These are phyloP conservation scores for Cochlearia excelsa DNA, from an alignment of 345 rosid species.

Conservation along the genomic window DNA sequence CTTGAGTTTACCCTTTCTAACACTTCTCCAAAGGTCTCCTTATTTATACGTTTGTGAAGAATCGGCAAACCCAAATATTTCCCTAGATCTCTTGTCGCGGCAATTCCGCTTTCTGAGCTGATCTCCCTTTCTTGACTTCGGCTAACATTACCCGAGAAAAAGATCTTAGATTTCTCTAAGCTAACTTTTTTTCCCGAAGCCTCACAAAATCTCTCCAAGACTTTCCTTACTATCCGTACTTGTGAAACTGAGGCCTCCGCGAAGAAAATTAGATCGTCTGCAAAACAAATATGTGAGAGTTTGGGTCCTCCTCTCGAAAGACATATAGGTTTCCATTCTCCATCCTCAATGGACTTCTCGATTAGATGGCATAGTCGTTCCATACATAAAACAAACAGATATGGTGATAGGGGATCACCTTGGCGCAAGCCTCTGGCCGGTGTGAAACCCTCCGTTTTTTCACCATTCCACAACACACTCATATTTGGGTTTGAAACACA, in stretches of 20 bases:
- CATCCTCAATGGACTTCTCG: background rate
- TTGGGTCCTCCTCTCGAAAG: background rate
- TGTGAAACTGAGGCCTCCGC: background rate
- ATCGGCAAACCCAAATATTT: too few species aligned
- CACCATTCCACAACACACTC: background rate
- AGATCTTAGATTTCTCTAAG: background rate
- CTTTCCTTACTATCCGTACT: background rate
- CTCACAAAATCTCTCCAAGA: background rate
- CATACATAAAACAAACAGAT: background rate
- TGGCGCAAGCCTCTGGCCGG: background rate
- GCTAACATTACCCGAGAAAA: background rate
- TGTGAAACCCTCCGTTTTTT: background rate
- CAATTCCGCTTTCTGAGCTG: too few species aligned
- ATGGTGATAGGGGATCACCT: background rate
- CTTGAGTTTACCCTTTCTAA: too few species aligned
- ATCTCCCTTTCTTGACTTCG: too few species aligned
- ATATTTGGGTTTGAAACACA: background rate
- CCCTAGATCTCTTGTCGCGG: too few species aligned
- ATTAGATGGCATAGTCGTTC: background rate
- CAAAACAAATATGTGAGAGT: background rate
- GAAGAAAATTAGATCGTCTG: too few species aligned
- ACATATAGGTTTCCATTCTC: background rate
- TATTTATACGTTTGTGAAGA: too few species aligned
- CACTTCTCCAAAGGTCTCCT: too few species aligned
- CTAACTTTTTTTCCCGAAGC: background rate